These are phyloP conservation scores for Tinospora cordifolia DNA, from an alignment of 164 flowering plant genomes.

Conservation along the genomic window DNA sequence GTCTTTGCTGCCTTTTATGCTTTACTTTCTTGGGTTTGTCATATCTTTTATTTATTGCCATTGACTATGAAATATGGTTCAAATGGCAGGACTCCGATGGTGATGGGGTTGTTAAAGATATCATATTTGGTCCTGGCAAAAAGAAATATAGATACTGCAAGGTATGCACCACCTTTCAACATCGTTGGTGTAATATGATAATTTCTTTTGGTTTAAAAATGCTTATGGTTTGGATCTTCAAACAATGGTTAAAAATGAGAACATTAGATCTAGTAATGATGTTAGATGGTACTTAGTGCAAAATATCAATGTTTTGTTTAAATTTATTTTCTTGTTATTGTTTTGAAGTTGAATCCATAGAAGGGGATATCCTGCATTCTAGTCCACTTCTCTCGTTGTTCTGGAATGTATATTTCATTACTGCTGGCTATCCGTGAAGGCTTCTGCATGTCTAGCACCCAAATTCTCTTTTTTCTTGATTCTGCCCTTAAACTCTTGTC, in stretches of 20 bases:
- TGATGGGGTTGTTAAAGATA: constrained; percentile 61
- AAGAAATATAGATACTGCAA: constrained; percentile 75
- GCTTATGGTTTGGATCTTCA: too few species aligned
- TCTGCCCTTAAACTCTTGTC: too few species aligned
- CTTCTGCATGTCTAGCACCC: background rate
- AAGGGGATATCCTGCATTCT: background rate
- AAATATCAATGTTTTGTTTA: background rate
- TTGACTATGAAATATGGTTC: constrained; percentile 9
- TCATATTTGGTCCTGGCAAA: constrained; percentile 69
- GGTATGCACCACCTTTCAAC: constrained; percentile 30
- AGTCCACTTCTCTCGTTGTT: background rate
- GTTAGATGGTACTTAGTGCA: background rate
- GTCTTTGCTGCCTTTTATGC: background rate
- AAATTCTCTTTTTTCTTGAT: background rate
- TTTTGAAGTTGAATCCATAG: background rate
- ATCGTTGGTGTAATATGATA: background rate
- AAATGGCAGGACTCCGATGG: constrained; percentile 67
- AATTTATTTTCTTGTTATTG: background rate
- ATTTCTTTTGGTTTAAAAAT: background rate
- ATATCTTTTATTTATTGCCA: background rate
- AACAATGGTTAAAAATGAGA: too few species aligned
- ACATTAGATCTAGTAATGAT: background rate
- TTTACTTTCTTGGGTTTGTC: background rate
- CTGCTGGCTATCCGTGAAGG: background rate
- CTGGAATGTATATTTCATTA: background rate